Percentiles rank a stretch among this genome's conserved stretches.
Evolutionary conservation across 2,329 filamentous ascomycete species (phyloP).

Genomic region (Arthrobotrys entomopaga): DNA sequence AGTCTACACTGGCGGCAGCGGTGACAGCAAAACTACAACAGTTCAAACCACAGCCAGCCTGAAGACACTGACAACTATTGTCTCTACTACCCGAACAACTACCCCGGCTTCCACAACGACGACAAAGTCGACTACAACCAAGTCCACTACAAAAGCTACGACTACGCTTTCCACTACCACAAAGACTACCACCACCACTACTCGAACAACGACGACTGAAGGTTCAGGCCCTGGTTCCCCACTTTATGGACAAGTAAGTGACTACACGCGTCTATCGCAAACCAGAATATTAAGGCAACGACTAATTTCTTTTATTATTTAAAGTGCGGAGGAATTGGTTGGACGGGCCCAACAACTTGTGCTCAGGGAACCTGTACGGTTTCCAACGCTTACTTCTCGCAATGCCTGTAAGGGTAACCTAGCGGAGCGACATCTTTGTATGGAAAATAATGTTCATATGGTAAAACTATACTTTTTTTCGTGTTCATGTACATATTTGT

Average conservation of each 20-base stretch:
- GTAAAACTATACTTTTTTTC: too few species aligned
- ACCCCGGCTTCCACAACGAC: constrained; percentile 9
- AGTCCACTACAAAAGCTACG: constrained; percentile 2
- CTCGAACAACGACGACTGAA: constrained; percentile 17
- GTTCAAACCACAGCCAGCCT: constrained; percentile 18
- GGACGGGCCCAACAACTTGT: constrained; percentile 63
- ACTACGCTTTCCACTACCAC: constrained; percentile 8
- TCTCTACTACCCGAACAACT: constrained; percentile 15
- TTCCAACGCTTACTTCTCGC: constrained; percentile 64
- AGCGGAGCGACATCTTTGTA: too few species aligned
- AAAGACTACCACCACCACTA: constrained; percentile 2
- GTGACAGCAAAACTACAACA: constrained; percentile 12
- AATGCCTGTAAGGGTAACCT: constrained; percentile 60
- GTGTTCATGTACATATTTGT: not conserved
- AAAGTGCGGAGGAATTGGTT: constrained; percentile 65
- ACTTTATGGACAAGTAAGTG: constrained; percentile 32
- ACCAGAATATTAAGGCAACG: not conserved
- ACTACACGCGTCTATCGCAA: not conserved
- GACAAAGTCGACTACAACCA: constrained; percentile 1
- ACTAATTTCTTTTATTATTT: not conserved
- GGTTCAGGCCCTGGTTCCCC: constrained; percentile 5
- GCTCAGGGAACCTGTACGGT: constrained; percentile 62
- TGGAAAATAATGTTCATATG: too few species aligned
- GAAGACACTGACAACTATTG: constrained; percentile 7
- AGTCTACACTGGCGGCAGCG: constrained; percentile 56